phyloP scores from a whole-genome alignment of 257 asterid species.

The Solanum virginianum region DNA sequence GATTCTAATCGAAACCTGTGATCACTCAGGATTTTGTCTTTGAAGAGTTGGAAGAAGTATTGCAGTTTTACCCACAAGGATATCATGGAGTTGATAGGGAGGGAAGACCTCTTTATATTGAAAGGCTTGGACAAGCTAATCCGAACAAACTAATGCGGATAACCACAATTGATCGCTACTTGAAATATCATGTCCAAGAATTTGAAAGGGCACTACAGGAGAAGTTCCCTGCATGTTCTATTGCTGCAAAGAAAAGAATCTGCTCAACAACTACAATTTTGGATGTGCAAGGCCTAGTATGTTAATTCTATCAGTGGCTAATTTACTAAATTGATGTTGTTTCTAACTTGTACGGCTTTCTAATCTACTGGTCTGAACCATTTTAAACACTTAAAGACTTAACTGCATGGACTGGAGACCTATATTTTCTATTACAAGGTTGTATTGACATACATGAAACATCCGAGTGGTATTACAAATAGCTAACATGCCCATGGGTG shows the following conservation, averaged over 20 bases:
- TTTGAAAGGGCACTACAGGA: constrained; percentile 75
- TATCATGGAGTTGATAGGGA: constrained; percentile 96
- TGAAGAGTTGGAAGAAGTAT: constrained; percentile 74
- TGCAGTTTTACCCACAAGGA: constrained; percentile 93
- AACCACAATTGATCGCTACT: constrained; percentile 70
- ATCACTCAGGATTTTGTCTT: constrained; percentile 62
- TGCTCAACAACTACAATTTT: constrained; percentile 74
- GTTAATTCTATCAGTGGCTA: constrained; percentile 14
- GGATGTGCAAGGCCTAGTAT: constrained; percentile 95
- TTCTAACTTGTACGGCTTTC: background rate
- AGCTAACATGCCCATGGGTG: background rate
- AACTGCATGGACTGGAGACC: background rate
- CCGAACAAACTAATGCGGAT: constrained; percentile 66
- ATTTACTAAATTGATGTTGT: background rate
- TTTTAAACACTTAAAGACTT: background rate
- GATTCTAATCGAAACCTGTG: background rate
- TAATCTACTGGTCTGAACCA: background rate
- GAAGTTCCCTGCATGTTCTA: constrained; percentile 91
- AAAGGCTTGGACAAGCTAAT: constrained; percentile 88
- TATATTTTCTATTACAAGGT: background rate
- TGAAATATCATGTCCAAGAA: constrained; percentile 91
- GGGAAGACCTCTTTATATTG: constrained; percentile 94
- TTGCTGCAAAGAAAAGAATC: constrained; percentile 76
- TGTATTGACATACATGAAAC: background rate
- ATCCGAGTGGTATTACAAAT: background rate